Evolutionary conservation across 106 monocot species (phyloP), one percentile per base, ranked within the genome.

Genomic region (Acorus calamus): DNA sequence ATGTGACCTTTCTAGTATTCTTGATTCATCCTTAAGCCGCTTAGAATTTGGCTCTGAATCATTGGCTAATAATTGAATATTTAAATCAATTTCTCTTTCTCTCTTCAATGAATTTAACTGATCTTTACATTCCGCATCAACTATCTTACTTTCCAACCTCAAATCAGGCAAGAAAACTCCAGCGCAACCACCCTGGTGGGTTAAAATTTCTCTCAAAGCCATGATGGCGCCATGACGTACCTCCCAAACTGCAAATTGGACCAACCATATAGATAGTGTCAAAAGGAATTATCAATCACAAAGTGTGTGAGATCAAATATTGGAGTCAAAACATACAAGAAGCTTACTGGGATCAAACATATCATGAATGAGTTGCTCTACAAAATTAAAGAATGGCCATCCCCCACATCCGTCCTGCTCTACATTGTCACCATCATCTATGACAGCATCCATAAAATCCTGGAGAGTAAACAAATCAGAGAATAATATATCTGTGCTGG

Each of bases 351-450:
- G 83, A 68, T 96, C 96, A 77, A 96, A 96, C 63, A 96, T 91
- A 83, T 96, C 96, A 84, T 87, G 87, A 70, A 91, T 76, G 55
- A 96, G 90, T 65, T 96, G 91, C 45, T 96, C 96, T 10, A 87
- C 84, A 77, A 78, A 96, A 56, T 77, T 70, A 52, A 56, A 66
- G 61, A 87, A 96, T 41, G 96, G 96, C 96, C 96, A 96, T 62
- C 66, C 76, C n/a, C 96, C 82, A 73, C 56, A 72, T 7, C 60
- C 77, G 48, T 76, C 77, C 64, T 70, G 62, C 56, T 84, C 82
- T 45, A 52, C 8, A 61, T 68, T 80, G 51, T 78, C 87, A 69
- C 28, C 28, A 28, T 81, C 86, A 59, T 84, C 83, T 47, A 64
- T 42, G 52, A 49, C 55, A 60, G 69, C 56, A 77, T 94, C 89